Base-by-base conservation (phyloP, 225 moss, liverwort and hornwort genomes). In the Thuidium tamariscinum region DNA sequence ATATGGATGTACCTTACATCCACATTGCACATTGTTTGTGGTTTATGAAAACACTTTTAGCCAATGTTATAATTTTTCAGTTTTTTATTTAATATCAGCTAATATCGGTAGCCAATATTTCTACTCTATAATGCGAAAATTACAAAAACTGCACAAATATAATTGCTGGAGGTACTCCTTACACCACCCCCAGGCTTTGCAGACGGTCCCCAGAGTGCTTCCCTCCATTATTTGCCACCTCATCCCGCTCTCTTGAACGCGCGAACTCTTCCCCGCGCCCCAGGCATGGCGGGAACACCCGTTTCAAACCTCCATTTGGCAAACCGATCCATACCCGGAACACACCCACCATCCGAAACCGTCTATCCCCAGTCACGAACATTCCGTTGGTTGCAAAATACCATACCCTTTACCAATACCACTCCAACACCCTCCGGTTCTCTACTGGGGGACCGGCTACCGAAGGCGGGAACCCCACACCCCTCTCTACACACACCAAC, bases 211-310 rank as follows among this genome's bases (percentile, higher is more conserved):
- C 23, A 8, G 61, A 23, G 22, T 1, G 62, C 74, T 89, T 87
- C 87, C 89, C 87, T 87, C 89, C 86, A 83, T 57, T 73, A 41
- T 41, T 52, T 51, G 83, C 86, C 89, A 89, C 89, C 66, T 84
- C 89, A 83, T 51, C 57, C 26, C 9, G 13, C 62, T 41, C 80
- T 72, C 51, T 8, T 16, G 29, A 55, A 36, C 83, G 78, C 88
- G 83, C 83, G 88, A 88, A 79, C 78, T 42, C 77, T 16, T n/a
- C 67, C 44, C 44, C 79, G 52, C 63, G 84, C 61, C 59, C 16
- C 48, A 9, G 1, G 54, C 44, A 83, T 83, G 89, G 91, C 89
- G 89, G 85, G 89, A 91, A 91, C 48, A 37, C 22, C 11, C 74
- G 79, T 91, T 91, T 91, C 86, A 88, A 92, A 92, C 76, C 30